phyloP scores from a whole-genome alignment of 2,329 filamentous ascomycete genomes.

The Fusarium nisikadoi region DNA sequence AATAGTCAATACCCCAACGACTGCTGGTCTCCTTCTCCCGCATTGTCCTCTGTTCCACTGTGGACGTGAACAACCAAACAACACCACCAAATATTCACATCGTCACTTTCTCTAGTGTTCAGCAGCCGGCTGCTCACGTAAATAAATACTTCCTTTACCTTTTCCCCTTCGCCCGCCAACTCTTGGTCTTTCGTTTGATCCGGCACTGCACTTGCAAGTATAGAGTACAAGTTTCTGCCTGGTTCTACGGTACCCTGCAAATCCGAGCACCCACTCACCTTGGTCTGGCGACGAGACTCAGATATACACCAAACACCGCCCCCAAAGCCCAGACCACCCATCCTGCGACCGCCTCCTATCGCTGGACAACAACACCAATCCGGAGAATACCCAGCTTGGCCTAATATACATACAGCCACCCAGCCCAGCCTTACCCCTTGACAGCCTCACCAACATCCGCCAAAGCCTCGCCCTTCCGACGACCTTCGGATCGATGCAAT shows the following conservation, averaged over 20 bases:
- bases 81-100: slow-evolving; percentile 30
- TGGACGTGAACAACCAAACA: slow-evolving; percentile 44
- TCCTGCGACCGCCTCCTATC: slow-evolving; percentile 23
- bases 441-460: slow-evolving; percentile 38
- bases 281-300: slow-evolving; percentile 42
- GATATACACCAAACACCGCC: slow-evolving; percentile 41
- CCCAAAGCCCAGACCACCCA: slow-evolving; percentile 42
- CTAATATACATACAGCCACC: slow-evolving; percentile 39
- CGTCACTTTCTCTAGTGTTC: slow-evolving; percentile 42
- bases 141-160: slow-evolving; percentile 20
- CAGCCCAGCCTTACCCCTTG: slow-evolving; percentile 33
- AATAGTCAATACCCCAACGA: slow-evolving; percentile 41
- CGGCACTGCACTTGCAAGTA: slow-evolving; percentile 38
- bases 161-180: slow-evolving; percentile 14
- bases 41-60: slow-evolving; percentile 44
- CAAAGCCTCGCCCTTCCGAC: slow-evolving; percentile 38
- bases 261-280: slow-evolving; percentile 39
- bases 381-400: slow-evolving; percentile 32
- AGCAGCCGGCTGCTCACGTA: slow-evolving; percentile 46
- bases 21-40: slow-evolving; percentile 36
- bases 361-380: slow-evolving; percentile 33
- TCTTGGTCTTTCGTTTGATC: slow-evolving; percentile 42
- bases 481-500: slow-evolving; percentile 42
- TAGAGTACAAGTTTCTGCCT: slow-evolving; percentile 42
- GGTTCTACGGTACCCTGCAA: slow-evolving; percentile 42